Evolutionary conservation across 768 basidiomycete species (phyloP).

Genomic region (Termitomyces sp.): DNA sequence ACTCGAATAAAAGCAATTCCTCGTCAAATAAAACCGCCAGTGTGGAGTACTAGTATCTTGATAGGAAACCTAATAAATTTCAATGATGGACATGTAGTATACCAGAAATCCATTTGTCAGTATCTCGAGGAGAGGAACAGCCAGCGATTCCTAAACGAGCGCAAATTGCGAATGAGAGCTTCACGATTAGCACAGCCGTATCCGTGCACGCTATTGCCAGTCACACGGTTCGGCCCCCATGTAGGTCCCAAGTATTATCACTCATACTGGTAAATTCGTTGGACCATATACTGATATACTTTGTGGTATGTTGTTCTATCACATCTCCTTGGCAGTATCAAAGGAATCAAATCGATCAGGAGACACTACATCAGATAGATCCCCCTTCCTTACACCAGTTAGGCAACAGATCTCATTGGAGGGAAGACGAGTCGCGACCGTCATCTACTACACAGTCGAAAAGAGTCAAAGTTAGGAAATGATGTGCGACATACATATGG

Average conservation of each 20-base stretch:
- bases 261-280: too few relatives aligned
- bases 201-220: neutral
- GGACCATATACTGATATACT: neutral
- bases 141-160: neutral
- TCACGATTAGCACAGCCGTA: neutral
- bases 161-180: neutral
- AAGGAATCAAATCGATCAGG: slow-evolving; percentile 17
- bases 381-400: slow-evolving; percentile 41
- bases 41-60: too few relatives aligned
- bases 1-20: too few relatives aligned
- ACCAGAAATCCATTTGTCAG: neutral
- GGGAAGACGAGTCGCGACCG: neutral
- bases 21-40: too few relatives aligned
- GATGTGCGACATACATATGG: neutral
- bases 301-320: neutral
- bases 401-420: neutral
- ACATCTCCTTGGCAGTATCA: neutral
- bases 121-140: neutral
- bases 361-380: slow-evolving; percentile 51
- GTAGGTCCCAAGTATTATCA: neutral
- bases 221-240: neutral
- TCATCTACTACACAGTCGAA: too few relatives aligned
- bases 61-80: neutral
- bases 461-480: neutral
- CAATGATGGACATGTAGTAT: neutral